A percentile compares a stretch with the other conserved stretches of the same genome.
These are phyloP conservation scores for Psidium friedrichsthalianum DNA, from an alignment of 345 rosid genomes.

Conservation along the genomic window DNA sequence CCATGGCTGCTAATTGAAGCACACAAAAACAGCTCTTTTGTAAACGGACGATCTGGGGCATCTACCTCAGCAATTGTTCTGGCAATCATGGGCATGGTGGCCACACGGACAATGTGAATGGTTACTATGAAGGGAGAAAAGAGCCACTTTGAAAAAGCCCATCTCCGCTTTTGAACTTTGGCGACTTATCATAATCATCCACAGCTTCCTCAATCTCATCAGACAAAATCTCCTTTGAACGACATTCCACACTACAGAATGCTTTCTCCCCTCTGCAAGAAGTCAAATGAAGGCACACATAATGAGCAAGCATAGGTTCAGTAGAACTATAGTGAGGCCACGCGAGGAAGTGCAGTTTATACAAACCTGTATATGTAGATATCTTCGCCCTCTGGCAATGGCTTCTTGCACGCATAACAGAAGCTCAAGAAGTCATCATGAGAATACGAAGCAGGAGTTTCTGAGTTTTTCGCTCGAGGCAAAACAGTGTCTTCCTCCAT, in stretches of 20 bases:
- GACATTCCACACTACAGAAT: conserved; percentile 71
- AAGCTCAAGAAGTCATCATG: conserved; percentile 44
- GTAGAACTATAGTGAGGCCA: not conserved
- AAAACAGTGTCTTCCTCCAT: conserved; percentile 5
- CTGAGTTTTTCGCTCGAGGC: not conserved
- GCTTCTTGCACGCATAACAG: conserved; percentile 68
- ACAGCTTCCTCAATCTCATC: conserved; percentile 34
- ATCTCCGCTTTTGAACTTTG: conserved; percentile 4
- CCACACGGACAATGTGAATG: not conserved
- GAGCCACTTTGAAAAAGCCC: conserved; percentile 27
- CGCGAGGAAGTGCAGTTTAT: not conserved
- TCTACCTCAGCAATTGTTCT: conserved; percentile 13
- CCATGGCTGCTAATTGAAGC: conserved; percentile 61
- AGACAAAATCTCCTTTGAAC: conserved; percentile 47
- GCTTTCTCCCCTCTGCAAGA: conserved; percentile 74
- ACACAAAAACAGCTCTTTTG: conserved; percentile 55
- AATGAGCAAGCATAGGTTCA: not conserved
- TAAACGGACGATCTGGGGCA: conserved; percentile 36
- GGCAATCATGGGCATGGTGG: conserved; percentile 21
- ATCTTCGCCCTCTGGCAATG: conserved; percentile 50
- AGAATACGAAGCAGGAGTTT: conserved; percentile 4
- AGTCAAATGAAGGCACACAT: not conserved
- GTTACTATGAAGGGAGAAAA: conserved; percentile 8
- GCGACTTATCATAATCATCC: conserved; percentile 10
- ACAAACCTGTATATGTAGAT: conserved; percentile 75